Conservation (phyloP, 2,329 filamentous ascomycete species). For the Aspergillus jensenii region DNA sequence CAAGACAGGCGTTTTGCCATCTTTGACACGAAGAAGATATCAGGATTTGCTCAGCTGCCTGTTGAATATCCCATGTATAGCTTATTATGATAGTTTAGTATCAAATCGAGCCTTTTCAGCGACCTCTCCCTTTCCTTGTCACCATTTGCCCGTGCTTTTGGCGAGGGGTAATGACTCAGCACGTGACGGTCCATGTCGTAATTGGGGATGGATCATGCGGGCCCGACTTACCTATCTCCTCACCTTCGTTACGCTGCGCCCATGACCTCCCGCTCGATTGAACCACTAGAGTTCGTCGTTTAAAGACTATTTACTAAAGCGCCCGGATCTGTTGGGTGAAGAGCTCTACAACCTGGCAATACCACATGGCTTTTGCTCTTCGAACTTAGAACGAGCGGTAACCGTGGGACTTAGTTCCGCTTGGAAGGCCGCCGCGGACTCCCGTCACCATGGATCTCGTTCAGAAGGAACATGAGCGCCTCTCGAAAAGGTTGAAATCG, state of each 20-base stretch:
- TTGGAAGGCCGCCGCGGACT: neutral
- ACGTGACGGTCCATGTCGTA: conserved; percentile 16
- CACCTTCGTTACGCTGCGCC: neutral
- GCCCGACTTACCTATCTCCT: neutral
- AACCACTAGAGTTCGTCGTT: neutral
- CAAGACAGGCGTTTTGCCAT: neutral
- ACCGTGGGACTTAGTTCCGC: conserved; percentile 23
- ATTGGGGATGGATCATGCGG: neutral
- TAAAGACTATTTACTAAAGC: neutral
- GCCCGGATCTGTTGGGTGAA: neutral
- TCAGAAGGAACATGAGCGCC: conserved; percentile 71
- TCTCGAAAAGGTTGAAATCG: conserved; percentile 68
- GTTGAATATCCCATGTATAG: neutral
- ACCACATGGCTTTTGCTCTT: conserved; percentile 26
- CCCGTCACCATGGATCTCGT: conserved; percentile 59
- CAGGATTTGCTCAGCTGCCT: neutral
- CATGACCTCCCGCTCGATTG: neutral
- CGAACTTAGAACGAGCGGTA: conserved; percentile 24
- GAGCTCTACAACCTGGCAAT: neutral
- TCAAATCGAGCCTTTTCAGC: neutral
- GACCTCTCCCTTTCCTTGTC: neutral
- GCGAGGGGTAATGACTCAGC: neutral
- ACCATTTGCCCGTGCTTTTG: neutral
- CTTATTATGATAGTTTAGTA: neutral
- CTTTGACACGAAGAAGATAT: neutral